phyloP scores from a whole-genome alignment of 805 yeast species.

The Ogataea paradorogensis region DNA sequence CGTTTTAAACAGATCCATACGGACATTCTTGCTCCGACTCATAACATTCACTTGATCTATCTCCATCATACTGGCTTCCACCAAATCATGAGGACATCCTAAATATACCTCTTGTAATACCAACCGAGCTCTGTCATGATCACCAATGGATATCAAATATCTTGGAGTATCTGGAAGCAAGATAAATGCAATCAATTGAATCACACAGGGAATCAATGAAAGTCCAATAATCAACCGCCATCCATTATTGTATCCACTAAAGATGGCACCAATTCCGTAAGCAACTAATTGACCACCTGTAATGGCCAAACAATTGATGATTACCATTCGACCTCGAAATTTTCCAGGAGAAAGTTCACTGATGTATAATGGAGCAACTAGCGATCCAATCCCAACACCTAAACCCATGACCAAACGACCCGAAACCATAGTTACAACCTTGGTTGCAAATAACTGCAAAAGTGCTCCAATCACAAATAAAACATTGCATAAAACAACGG shows the following conservation, averaged over 20 bases:
- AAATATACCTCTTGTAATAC: constrained; percentile 41
- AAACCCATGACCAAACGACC: constrained; percentile 54
- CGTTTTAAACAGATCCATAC: constrained; percentile 27
- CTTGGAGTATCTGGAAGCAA: constrained; percentile 57
- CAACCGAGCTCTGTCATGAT: constrained; percentile 36
- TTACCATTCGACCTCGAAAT: constrained; percentile 51
- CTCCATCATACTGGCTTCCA: constrained; percentile 43
- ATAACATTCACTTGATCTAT: constrained; percentile 32
- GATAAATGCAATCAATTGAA: constrained; percentile 44
- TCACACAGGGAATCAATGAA: constrained; percentile 48
- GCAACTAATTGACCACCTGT: constrained; percentile 59
- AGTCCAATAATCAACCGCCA: constrained; percentile 53
- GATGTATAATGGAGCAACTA: constrained; percentile 52
- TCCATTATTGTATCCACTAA: constrained; percentile 41
- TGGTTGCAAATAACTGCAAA: constrained; percentile 42
- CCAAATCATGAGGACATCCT: constrained; percentile 35
- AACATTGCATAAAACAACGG: constrained; percentile 45
- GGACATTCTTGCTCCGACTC: constrained; percentile 12
- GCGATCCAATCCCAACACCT: constrained; percentile 55
- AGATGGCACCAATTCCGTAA: constrained; percentile 49
- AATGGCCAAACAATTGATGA: constrained; percentile 50
- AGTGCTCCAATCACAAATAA: constrained; percentile 48
- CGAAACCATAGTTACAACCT: constrained; percentile 48
- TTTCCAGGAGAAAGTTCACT: constrained; percentile 52
- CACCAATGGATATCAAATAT: constrained; percentile 45